Evolutionary conservation across 352 stramenopile genomes (phyloP), one percentile per base, ranked within the genome.

Genomic region (Elongisporangium anandrum): DNA sequence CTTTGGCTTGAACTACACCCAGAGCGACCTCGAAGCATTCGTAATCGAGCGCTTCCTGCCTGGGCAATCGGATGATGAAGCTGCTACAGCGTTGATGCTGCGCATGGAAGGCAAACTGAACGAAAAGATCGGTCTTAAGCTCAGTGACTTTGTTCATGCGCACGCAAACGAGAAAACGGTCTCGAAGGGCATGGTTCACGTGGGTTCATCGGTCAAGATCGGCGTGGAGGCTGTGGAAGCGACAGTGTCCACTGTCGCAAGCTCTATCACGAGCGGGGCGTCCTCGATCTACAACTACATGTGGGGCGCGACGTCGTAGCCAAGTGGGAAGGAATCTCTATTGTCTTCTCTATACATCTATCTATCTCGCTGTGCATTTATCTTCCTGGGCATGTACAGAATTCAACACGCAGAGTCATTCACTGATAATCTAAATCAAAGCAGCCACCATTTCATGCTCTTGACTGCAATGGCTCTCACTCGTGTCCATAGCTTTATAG

Each of bases 271-370:
- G 10, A 90, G 66, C 50, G 71, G 85, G 39, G 85, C 85, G 26
- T 88, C 79, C n/a, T 92, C 85, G 39, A 81, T 94, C 39, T 89
- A 90, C 65, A 92, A 90, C 60, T 94, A 91, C 70, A 80, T 94
- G 66, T 94, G 82, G 82, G 85, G 80, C n/a, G 57, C 59, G 13
- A 8, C 52, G 20, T 45, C 34, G 34, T 45, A 45, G 34, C 5
- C 34, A 39, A 39, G 8, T 1, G 2, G 3, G 9, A n/a, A n/a
- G n/a, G n/a, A n/a, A n/a, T n/a, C n/a, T n/a, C n/a, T n/a, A n/a
- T n/a, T n/a, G n/a, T n/a, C n/a, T 16, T 45, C 10, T 45, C 34
- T 45, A 45, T 45, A 17, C 34, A 15, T 45, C 34, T 45, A 45
- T 45, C 34, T 45, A 45, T 45, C 34, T 45, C 34, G 34, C 26